Percentiles rank a stretch among this genome's conserved stretches.
These are phyloP conservation scores for Ailanthus altissimus DNA, from an alignment of 345 rosid genomes.

Conservation along the genomic window DNA sequence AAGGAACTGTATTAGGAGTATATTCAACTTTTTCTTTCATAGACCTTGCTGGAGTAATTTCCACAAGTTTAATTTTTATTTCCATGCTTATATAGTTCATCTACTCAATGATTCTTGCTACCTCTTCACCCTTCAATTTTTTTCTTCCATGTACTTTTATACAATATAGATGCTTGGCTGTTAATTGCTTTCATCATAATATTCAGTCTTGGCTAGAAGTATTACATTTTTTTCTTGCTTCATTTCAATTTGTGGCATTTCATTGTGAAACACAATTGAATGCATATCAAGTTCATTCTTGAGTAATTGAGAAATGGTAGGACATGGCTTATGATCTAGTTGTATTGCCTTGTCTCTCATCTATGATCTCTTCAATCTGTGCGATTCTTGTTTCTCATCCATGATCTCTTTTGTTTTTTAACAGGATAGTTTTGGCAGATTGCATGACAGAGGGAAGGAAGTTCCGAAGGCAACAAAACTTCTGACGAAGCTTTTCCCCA, in stretches of 20 bases:
- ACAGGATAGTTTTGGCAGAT: slow-evolving; percentile 85
- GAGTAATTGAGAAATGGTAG: not conserved
- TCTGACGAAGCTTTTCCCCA: slow-evolving; percentile 78
- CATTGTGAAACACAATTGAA: not conserved
- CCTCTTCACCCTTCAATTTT: not conserved
- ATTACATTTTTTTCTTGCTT: not conserved
- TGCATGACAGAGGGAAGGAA: slow-evolving; percentile 78
- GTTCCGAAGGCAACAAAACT: slow-evolving; percentile 67
- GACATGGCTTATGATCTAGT: not conserved
- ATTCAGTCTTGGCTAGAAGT: not conserved
- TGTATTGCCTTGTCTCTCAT: not conserved
- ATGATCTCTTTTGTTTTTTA: slow-evolving; percentile 21
- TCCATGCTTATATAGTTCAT: not conserved
- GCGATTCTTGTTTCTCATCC: no score
- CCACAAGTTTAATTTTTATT: not conserved
- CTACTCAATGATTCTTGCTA: not conserved
- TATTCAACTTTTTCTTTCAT: not conserved
- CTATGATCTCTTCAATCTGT: not conserved
- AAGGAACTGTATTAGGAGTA: no score
- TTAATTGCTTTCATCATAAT: not conserved
- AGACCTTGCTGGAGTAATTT: not conserved
- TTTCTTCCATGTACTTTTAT: not conserved
- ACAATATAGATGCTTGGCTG: not conserved
- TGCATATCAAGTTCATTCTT: not conserved
- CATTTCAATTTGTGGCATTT: not conserved